Evolutionary conservation across 2,329 filamentous ascomycete species (phyloP).

Genomic region (Trichoderma sp.): DNA sequence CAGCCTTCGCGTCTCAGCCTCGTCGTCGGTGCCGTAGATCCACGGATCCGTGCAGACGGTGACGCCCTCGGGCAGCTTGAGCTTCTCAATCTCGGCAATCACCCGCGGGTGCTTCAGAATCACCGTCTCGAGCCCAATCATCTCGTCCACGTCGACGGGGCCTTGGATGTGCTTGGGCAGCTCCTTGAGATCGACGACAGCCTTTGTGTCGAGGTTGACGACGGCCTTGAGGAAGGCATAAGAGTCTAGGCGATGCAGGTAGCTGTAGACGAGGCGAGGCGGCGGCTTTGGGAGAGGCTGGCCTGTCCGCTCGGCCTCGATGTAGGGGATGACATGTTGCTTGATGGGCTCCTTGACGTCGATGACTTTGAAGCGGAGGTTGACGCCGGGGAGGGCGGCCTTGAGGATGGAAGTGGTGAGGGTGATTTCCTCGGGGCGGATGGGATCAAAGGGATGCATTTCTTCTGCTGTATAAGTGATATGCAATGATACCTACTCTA

Average conservation of each 20-base stretch:
- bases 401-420: conserved; percentile 50
- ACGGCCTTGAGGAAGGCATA: conserved; percentile 41
- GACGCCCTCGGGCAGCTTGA: conserved; percentile 49
- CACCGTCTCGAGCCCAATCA: conserved; percentile 11
- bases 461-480: background rate
- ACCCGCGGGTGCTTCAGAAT: conserved; percentile 27
- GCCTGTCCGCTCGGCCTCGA: conserved; percentile 61
- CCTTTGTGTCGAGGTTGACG: conserved; percentile 39
- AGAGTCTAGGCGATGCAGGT: conserved; percentile 38
- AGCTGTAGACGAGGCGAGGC: conserved; percentile 49
- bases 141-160: conserved; percentile 36
- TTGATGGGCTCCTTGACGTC: conserved; percentile 65
- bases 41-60: conserved; percentile 56
- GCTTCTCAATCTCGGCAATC: conserved; percentile 49
- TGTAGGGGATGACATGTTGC: conserved; percentile 57
- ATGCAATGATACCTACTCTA: background rate
- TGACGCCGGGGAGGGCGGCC: conserved; percentile 25
- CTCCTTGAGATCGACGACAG: conserved; percentile 32
- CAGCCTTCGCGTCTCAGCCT: conserved; percentile 42
- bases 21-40: conserved; percentile 61
- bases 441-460: conserved; percentile 28
- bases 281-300: conserved; percentile 46
- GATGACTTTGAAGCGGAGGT: conserved; percentile 56
- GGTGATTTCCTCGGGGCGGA: conserved; percentile 53
- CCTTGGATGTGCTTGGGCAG: conserved; percentile 34